Conservation (phyloP, 441 rosid genomes). For the Breynia disticha region DNA sequence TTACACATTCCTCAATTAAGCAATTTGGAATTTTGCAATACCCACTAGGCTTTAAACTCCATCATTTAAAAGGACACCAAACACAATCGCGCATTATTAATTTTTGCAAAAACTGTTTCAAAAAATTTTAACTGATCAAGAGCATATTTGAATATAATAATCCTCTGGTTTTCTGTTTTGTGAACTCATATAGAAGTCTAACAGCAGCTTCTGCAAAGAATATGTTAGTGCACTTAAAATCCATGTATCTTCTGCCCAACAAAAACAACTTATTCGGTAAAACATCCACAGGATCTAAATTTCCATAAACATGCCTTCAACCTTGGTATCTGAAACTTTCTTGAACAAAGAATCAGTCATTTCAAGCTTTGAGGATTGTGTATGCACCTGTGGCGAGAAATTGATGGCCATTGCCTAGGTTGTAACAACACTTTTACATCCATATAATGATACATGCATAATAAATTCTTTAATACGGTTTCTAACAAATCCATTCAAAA, state of each 20-base stretch:
- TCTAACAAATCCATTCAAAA: too few relatives aligned
- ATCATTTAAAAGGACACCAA: too few relatives aligned
- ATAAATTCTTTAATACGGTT: too few relatives aligned
- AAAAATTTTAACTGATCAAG: background rate
- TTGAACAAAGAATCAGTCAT: slow-evolving; percentile 69
- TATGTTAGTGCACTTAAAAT: too few relatives aligned
- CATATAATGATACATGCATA: background rate
- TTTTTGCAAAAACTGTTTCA: too few relatives aligned
- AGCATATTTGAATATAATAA: slow-evolving; percentile 61
- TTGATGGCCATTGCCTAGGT: slow-evolving; percentile 71
- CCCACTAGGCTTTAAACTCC: too few relatives aligned
- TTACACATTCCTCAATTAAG: too few relatives aligned
- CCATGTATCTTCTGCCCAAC: background rate
- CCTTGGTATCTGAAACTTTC: slow-evolving; percentile 42
- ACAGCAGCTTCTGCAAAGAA: slow-evolving; percentile 40
- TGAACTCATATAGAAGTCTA: slow-evolving; percentile 64
- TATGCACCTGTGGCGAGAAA: slow-evolving; percentile 66
- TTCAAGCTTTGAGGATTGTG: slow-evolving; percentile 70
- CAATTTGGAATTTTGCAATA: too few relatives aligned
- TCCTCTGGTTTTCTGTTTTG: slow-evolving; percentile 65
- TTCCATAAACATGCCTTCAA: slow-evolving; percentile 65
- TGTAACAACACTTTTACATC: background rate
- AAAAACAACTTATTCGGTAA: background rate
- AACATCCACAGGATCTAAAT: background rate
- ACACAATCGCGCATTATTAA: too few relatives aligned